Base-by-base conservation (phyloP, 768 basidiomycete genomes). In the Leucocoprinus birnbaumii region DNA sequence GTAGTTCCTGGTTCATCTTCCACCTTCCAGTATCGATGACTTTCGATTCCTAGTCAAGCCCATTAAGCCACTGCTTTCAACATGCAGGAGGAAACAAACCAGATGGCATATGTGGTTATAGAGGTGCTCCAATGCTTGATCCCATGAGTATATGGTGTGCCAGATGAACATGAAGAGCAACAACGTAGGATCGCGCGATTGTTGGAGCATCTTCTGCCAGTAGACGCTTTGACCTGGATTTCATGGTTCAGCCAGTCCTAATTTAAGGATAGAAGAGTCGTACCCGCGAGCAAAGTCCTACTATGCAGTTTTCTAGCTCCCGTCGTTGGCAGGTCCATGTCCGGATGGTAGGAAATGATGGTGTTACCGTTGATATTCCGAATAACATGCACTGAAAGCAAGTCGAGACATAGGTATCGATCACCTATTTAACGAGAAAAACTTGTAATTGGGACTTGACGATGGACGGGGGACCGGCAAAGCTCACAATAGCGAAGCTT, bases 81-180 rank as follows among this genome's bases (percentile, higher is more conserved):
- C 4, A 21, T 19, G 48, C 19, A 37, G 16, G 21, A 6, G 16
- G n/a, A 13, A 16, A 65, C 77, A 59, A 48, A 83, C 83, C 51
- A 83, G 66, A 51, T 58, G 64, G 55, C 70, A 75, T 31, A 85
- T 74, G 60, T 83, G 75, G 3, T 63, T 52, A 56, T 83, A 83
- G 8, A 85, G 65, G 21, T 66, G 66, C 59, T 83, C 83, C 10
- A 84, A 63, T 0, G 81, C 70, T 61, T 84, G 76, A 52, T 85
- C 82, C 81, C 82, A 85, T 0, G 79, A 78, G 58, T 84, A 85
- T 47, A 83, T 48, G 3, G 80, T 76, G 51, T 84, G 77, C 83
- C 82, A 84, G 16, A 83, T 65, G 41, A 76, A 73, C 3, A 75
- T 71, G 16, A 84, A 61, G 24, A 84, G 67, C 0, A 83, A 55